Conservation (phyloP, 2,329 filamentous ascomycete species). For the Coniella vitis region DNA sequence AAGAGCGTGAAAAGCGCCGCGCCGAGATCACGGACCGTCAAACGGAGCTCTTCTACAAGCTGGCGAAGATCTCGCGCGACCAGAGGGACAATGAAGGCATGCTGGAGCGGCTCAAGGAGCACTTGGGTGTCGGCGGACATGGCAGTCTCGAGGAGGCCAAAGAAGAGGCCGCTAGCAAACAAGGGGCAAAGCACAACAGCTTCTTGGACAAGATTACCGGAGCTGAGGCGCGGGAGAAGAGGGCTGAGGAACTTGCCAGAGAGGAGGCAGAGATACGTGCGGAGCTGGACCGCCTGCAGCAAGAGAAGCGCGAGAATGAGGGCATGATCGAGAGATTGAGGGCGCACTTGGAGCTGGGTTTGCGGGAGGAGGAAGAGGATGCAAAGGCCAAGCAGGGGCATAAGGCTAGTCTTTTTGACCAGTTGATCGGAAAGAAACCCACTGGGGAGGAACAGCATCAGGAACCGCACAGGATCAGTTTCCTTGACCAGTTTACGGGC, state of each 20-base stretch:
- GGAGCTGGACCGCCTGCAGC: constrained; percentile 4
- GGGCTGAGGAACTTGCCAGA: constrained; percentile 3
- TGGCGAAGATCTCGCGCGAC: constrained; percentile 6
- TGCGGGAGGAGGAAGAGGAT: not conserved
- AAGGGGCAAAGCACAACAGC: not conserved
- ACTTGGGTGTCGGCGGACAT: too few relatives aligned
- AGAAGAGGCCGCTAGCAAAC: not conserved
- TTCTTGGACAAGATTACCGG: constrained; percentile 13
- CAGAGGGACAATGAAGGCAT: constrained; percentile 14
- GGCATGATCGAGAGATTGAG: constrained; percentile 9
- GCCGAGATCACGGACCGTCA: constrained; percentile 5
- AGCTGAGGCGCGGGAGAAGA: not conserved
- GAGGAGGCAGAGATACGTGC: constrained; percentile 9
- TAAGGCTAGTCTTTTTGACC: constrained; percentile 7
- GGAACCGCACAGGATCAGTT: too few relatives aligned
- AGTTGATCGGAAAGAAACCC: constrained; percentile 10
- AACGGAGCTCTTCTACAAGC: constrained; percentile 3
- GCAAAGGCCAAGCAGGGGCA: not conserved
- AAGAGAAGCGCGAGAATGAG: constrained; percentile 13
- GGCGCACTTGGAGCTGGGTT: not conserved
- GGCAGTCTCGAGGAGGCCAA: not conserved
- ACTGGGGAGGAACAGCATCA: not conserved
- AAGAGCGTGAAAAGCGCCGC: constrained; percentile 9
- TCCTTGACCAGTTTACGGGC: too few relatives aligned
- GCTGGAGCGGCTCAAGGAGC: constrained; percentile 9